Base-by-base conservation (phyloP, 2,329 filamentous ascomycete genomes). In the Alternaria arborescens region DNA sequence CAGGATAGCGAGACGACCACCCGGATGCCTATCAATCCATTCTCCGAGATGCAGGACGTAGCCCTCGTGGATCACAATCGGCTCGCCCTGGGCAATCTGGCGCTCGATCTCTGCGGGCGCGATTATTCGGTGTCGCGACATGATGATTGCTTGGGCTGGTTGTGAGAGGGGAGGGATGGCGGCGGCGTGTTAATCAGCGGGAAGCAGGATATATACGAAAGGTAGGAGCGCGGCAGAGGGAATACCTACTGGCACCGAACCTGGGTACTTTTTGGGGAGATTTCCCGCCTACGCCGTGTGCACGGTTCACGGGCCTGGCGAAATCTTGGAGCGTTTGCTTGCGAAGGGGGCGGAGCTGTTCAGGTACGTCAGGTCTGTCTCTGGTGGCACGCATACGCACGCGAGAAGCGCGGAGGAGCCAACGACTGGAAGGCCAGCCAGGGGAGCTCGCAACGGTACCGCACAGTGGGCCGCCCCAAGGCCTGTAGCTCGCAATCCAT, bases 1-100 rank as follows among this genome's bases (percentile, higher is more conserved):
- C 64, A 85, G 71, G 62, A 89, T 87, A 20, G 86, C 85, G 26
- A 89, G 77, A 14, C 80, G 78, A 32, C 87, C 87, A 20, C 87
- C 87, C 0, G 87, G 87, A 68, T 89, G 87, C 57, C 78, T 82
- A 55, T 83, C 73, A 66, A 88, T 81, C 87, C 87, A 89, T 43
- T 79, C 77, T 68, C 87, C 85, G 38, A 89, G 82, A 57, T 82
- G 80, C 66, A 89, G 78, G 16, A 86, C 83, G 52, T 79, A 69
- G 44, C 85, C 86, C 46, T 88, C 82, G 65, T 82, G 83, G 55
- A 89, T 83, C 66, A 89, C 82, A 55, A 89, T 83, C 14, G 78
- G 81, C 30, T 84, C 80, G 58, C 86, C 86, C 50, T 86, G 79
- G 30, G 84, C 84, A 65, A 89, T 84, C 76, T 86, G 76, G 36